Conservation (phyloP, 2,329 filamentous ascomycete species). For the Coniosporium tulheliwenetii region DNA sequence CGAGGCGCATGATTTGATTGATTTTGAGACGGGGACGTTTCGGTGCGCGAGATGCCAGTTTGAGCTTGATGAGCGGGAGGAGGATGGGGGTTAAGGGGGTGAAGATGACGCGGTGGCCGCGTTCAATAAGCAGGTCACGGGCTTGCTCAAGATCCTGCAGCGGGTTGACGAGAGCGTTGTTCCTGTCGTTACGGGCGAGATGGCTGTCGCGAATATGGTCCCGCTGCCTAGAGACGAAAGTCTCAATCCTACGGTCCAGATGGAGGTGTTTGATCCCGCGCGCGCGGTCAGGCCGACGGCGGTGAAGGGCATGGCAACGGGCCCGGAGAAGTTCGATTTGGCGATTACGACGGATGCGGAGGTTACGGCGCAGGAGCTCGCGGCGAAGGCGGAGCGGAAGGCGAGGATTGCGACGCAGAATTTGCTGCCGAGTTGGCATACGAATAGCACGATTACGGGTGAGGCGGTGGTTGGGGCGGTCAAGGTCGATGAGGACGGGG, state of each 20-base stretch:
- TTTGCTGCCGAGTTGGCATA: constrained; percentile 56
- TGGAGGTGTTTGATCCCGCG: constrained; percentile 10
- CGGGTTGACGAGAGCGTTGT: constrained; percentile 62
- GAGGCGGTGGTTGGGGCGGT: constrained; percentile 45
- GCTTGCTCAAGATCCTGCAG: constrained; percentile 60
- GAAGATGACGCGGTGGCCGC: constrained; percentile 50
- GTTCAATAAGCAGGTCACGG: constrained; percentile 65
- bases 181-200: constrained; percentile 57
- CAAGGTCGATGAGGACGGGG: constrained; percentile 40
- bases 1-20: constrained; percentile 68
- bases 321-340: constrained; percentile 53
- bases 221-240: constrained; percentile 54
- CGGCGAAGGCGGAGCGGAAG: constrained; percentile 49
- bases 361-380: constrained; percentile 50
- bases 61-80: constrained; percentile 42
- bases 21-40: constrained; percentile 43
- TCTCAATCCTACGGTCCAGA: constrained; percentile 42
- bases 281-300: constrained; percentile 42
- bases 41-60: constrained; percentile 64
- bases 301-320: constrained; percentile 51
- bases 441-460: constrained; percentile 51
- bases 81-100: constrained; percentile 38
- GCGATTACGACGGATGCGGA: constrained; percentile 52
- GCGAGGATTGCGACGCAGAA: constrained; percentile 54
- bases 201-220: constrained; percentile 45